Evolutionary conservation across 306 rosid species (phyloP), one percentile per base, ranked within the genome.

Genomic region (Acacia acuminata): DNA sequence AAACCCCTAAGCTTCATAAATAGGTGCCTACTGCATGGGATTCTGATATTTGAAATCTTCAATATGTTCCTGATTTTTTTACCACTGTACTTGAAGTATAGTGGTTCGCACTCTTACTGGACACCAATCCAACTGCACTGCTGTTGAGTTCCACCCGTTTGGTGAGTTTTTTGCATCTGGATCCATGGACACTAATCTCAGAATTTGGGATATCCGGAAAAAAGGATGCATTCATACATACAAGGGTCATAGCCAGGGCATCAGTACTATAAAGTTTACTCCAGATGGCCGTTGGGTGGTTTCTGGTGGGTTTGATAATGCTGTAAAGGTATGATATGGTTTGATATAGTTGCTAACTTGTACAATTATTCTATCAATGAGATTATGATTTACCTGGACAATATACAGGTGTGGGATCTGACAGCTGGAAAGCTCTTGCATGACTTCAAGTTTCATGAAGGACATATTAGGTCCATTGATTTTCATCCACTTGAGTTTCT

Each of bases 261-360:
- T 95, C 77, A 90, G 93, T 82, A 90, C 96, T 53, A 95, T 95
- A 84, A 93, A 92, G 81, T 95, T 95, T 90, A 87, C 93, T 66
- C 99, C 99, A 20, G 99, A 95, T 88, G 99, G 99, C 55, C 98
- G 99, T 0, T 95, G 98, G 99, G 99, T 95, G 38, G 99, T 95
- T 73, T 95, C 99, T 85, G 99, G 99, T 79, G 99, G 99, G 70
- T 81, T 91, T 60, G 99, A 95, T 83, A 92, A 90, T 79, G 96
- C 84, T 72, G 99, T 95, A 61, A 95, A 95, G 99, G 99, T 95
- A 53, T 24, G 50, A 77, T 50, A 51, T 82, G 76, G 58, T 76
- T 79, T 81, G 69, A 76, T 70, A 50, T 76, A 27, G 82, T 45
- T 79, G 66, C 84, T 40, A 67, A 75, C 66, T 73, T 43, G 7